These are phyloP conservation scores for Aspergillus nidulans DNA, from an alignment of 495 filamentous ascomycete species.

Conservation along the genomic window DNA sequence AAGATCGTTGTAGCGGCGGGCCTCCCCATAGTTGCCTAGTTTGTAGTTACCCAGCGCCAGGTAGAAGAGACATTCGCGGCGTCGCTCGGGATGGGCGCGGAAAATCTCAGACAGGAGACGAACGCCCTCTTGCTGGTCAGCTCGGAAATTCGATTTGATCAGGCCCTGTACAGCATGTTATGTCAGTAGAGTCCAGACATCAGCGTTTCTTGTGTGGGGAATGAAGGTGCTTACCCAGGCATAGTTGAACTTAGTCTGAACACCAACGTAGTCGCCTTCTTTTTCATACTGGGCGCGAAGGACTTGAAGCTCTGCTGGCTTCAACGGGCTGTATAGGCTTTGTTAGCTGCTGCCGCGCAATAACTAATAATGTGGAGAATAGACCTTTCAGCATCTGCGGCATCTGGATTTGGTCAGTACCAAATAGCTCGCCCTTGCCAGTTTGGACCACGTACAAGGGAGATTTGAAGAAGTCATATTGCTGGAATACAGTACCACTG, in stretches of 20 bases:
- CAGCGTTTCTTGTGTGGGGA: background rate
- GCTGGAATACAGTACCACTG: conserved; percentile 1
- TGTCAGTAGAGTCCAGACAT: background rate
- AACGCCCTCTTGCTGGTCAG: conserved; percentile 92
- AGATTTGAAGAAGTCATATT: conserved; percentile 56
- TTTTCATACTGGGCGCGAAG: conserved; percentile 91
- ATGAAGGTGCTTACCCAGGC: conserved; percentile 67
- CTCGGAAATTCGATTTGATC: conserved; percentile 80
- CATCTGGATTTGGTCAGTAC: conserved; percentile 57
- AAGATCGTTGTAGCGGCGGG: conserved; percentile 87
- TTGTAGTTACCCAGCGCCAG: conserved; percentile 96
- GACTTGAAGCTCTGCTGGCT: conserved; percentile 83
- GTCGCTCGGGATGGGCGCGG: conserved; percentile 80
- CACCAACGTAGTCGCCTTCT: conserved; percentile 90
- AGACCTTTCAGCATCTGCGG: conserved; percentile 97
- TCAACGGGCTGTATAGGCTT: conserved; percentile 66
- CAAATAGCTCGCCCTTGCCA: conserved; percentile 11
- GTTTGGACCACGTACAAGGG: conserved; percentile 56
- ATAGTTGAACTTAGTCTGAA: conserved; percentile 99
- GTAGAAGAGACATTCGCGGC: conserved; percentile 97
- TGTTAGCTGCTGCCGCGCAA: conserved; percentile 10
- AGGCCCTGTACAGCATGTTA: conserved; percentile 57
- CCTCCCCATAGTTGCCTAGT: conserved; percentile 94
- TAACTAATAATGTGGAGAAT: background rate
- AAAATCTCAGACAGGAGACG: conserved; percentile 95